Conservation (phyloP, 2,329 filamentous ascomycete genomes). For the Ophiostoma tasmaniense region DNA sequence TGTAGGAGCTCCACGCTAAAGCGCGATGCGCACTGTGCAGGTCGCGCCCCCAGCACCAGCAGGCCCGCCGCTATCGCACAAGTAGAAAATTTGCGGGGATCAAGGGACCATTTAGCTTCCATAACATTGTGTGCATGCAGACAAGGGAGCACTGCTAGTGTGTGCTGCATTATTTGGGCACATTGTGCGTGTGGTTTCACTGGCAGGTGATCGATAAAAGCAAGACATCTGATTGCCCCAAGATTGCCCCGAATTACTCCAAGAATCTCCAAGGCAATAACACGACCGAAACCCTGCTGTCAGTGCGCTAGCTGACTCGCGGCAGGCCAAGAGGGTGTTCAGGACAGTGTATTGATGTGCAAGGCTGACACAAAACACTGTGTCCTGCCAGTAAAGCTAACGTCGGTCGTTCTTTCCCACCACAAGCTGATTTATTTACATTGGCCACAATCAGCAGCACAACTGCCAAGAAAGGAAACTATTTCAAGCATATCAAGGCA, state of each 20-base stretch:
- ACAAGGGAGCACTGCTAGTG: neutral
- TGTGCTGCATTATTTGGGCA: neutral
- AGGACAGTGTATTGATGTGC: neutral
- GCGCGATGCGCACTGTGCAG: slow-evolving; percentile 2
- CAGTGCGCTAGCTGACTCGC: neutral
- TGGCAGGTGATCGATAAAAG: slow-evolving; percentile 2
- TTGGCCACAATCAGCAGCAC: neutral
- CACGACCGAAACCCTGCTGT: neutral
- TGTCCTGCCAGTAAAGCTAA: neutral
- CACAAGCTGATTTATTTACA: neutral
- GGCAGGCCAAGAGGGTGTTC: neutral
- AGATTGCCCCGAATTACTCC: neutral
- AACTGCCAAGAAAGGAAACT: neutral
- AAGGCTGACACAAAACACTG: neutral
- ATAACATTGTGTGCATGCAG: neutral
- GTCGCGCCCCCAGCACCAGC: neutral
- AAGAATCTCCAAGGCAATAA: neutral
- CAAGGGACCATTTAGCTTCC: neutral
- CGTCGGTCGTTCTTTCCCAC: neutral
- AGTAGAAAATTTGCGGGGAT: slow-evolving; percentile 5
- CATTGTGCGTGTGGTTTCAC: neutral
- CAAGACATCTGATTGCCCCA: slow-evolving; percentile 1
- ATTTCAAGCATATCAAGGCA: neutral
- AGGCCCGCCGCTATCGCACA: neutral
- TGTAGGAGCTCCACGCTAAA: neutral